Base-by-base conservation (phyloP, 1,284 basidiomycete species). In the Leccinum solheimii region DNA sequence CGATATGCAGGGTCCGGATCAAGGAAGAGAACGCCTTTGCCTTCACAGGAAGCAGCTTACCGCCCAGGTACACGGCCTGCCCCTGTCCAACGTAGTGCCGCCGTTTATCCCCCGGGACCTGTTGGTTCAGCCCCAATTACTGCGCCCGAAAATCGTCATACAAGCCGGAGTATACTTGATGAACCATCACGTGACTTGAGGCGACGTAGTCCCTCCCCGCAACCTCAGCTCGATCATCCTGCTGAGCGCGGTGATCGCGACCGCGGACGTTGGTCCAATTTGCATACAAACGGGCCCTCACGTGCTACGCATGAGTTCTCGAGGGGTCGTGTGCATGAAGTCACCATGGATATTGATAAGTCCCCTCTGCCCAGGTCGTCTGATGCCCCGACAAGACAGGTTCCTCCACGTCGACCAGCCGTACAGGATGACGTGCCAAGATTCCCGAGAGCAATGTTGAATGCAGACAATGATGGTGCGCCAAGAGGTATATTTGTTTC, bases 361-460 rank as follows among this genome's bases (percentile, higher is more conserved):
- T 23, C 55, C 14, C 62, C 60, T 63, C 54, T 59, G 30, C 63
- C 61, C 61, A 74, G 64, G 62, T 67, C 58, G 5, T 55, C 62
- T 56, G 75, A 76, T 56, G 59, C 63, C 11, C 59, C 60, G 1
- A 32, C 55, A 5, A 73, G 63, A 56, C 64, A 61, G 27, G 38
- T 60, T 21, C 68, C 60, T 40, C 54, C 62, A 1, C 64, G 61
- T 34, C 69, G 65, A 34, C 60, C 56, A 3, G 61, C 52, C 51
- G 19, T 65, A n/a, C 67, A 67, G 9, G 74, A 77, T n/a, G 67
- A 69, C 0, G 68, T 72, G 10, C 78, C 78, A 26, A 72, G 74
- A 36, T 77, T 76, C 43, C 78, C 79, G 9, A 68, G 77, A 40
- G 80, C 80, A 0, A 80, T 79, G 79, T 61, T 75, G 6, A 68